phyloP scores from a whole-genome alignment of 2,329 filamentous ascomycete species.

The Camptophora hylomeconis region DNA sequence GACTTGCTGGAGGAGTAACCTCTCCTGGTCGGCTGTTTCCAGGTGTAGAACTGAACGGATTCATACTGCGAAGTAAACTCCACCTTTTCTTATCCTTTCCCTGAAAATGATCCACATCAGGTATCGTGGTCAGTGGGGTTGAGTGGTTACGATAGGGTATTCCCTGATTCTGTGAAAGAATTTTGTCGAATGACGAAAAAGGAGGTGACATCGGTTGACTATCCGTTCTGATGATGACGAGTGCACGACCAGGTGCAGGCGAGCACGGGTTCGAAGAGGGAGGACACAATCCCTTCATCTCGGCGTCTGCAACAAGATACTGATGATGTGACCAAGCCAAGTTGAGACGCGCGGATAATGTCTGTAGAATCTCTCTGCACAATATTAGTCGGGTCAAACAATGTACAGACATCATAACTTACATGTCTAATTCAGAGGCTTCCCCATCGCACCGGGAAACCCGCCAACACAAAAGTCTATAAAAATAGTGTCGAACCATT shows the following conservation, averaged over 20 bases:
- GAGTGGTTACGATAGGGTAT: conserved; percentile 25
- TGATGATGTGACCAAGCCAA: conserved; percentile 69
- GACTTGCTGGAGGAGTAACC: conserved; percentile 25
- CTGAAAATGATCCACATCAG: conserved; percentile 15
- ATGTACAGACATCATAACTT: conserved; percentile 28
- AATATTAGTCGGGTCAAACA: too few relatives aligned
- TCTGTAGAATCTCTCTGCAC: conserved; percentile 57
- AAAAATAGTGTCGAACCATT: conserved; percentile 87
- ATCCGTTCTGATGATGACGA: conserved; percentile 82
- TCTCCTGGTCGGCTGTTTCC: conserved; percentile 32
- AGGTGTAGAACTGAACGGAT: conserved; percentile 30
- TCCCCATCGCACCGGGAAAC: conserved; percentile 63
- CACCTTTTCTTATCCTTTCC: conserved; percentile 31
- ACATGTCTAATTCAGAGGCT: conserved; percentile 53
- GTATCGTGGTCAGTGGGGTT: conserved; percentile 21
- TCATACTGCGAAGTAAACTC: conserved; percentile 37
- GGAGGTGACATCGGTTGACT: conserved; percentile 40
- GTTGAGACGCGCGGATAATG: conserved; percentile 54
- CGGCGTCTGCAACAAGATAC: conserved; percentile 56
- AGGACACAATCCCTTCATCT: conserved; percentile 39
- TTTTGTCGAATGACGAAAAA: conserved; percentile 53
- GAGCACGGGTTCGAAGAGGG: conserved; percentile 72
- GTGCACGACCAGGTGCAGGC: conserved; percentile 70
- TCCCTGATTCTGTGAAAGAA: conserved; percentile 29
- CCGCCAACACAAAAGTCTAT: conserved; percentile 81